Evolutionary conservation across 148 eudicot species (phyloP).

Genomic region (Rhododendron henanense): DNA sequence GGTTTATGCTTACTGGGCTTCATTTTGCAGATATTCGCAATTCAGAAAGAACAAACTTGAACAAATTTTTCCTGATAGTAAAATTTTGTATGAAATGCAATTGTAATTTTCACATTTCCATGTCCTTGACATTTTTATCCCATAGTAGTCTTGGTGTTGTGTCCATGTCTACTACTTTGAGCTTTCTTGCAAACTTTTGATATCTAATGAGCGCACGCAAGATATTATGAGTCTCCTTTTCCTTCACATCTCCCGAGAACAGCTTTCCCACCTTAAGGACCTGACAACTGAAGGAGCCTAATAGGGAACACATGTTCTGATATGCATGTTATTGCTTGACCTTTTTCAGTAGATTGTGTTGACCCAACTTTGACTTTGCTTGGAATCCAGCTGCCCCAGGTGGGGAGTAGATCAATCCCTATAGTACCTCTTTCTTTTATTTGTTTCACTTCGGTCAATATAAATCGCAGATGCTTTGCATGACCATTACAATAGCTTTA

Average conservation of each 20-base stretch:
- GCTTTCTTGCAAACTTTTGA: not conserved
- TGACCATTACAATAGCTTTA: not conserved
- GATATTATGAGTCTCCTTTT: not conserved
- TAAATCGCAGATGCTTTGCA: not conserved
- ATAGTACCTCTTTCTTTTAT: not conserved
- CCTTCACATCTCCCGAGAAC: not conserved
- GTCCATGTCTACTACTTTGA: not conserved
- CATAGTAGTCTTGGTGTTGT: not conserved
- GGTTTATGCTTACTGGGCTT: not conserved
- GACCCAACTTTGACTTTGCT: not conserved
- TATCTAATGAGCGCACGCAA: not conserved
- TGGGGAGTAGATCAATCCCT: not conserved
- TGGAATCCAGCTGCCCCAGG: not conserved
- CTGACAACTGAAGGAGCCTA: not conserved
- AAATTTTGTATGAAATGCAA: not conserved
- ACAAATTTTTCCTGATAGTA: not conserved
- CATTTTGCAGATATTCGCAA: not conserved
- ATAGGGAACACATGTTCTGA: not conserved
- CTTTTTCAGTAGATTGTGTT: not conserved
- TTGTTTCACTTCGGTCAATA: not conserved
- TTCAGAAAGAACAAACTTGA: not conserved
- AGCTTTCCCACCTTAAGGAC: not conserved
- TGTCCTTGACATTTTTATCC: conserved; percentile 4
- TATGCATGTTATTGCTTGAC: not conserved
- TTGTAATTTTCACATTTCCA: not conserved